Evolutionary conservation across 805 yeast species (phyloP).

Genomic region (Yarrowia sp.): DNA sequence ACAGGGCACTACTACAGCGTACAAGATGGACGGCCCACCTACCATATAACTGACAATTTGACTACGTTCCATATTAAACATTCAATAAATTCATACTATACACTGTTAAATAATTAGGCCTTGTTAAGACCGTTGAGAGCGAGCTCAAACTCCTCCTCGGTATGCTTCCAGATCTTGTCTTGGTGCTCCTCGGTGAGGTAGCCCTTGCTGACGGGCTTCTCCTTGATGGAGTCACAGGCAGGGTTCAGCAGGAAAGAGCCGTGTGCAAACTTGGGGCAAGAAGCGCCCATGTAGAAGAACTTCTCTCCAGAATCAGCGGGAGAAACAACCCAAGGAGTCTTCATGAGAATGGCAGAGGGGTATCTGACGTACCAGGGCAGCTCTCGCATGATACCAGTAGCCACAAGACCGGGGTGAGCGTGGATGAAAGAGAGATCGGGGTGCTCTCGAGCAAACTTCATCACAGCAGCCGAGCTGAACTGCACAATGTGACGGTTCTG

Average conservation of each 20-base stretch:
- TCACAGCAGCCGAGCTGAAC: constrained; percentile 43
- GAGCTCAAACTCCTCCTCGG: constrained; percentile 42
- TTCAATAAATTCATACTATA: background rate
- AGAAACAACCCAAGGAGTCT: constrained; percentile 36
- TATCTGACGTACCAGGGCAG: constrained; percentile 43
- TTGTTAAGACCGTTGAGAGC: constrained; percentile 40
- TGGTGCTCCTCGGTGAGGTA: constrained; percentile 42
- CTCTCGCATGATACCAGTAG: constrained; percentile 42
- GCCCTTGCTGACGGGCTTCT: constrained; percentile 39
- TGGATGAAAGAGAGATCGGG: constrained; percentile 45
- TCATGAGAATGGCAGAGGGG: constrained; percentile 29
- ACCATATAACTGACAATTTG: too few species aligned
- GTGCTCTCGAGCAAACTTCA: constrained; percentile 42
- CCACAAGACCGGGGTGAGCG: constrained; percentile 46
- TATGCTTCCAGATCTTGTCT: constrained; percentile 46
- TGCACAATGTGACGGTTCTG: constrained; percentile 41
- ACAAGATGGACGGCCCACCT: too few species aligned
- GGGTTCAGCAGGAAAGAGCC: constrained; percentile 43
- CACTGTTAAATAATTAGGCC: constrained; percentile 11
- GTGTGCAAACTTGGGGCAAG: constrained; percentile 41
- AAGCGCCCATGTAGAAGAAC: constrained; percentile 43
- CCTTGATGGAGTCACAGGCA: constrained; percentile 36
- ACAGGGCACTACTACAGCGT: too few species aligned
- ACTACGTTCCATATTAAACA: background rate
- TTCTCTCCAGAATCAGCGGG: constrained; percentile 44